phyloP scores from a whole-genome alignment of 2,329 filamentous ascomycete genomes.

The Raffaelea albimanens region DNA sequence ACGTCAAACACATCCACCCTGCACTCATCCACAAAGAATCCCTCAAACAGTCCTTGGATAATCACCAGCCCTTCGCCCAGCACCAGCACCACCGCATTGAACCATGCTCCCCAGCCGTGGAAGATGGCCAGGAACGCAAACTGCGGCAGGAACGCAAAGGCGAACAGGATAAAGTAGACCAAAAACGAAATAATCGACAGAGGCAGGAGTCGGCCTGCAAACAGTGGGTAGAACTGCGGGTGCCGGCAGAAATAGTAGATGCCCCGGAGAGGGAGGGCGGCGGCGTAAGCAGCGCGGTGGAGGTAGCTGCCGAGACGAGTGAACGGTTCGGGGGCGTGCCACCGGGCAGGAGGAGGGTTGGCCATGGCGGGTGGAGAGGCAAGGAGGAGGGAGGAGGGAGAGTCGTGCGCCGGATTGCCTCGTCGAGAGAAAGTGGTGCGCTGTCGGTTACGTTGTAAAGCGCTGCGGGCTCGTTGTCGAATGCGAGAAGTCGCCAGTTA shows the following conservation, averaged over 20 bases:
- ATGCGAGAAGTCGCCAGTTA: too few species aligned
- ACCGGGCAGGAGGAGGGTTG: background rate
- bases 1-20: conserved; percentile 79
- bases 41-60: conserved; percentile 61
- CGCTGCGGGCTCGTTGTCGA: too few species aligned
- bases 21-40: conserved; percentile 72
- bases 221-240: conserved; percentile 73
- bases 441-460: too few species aligned
- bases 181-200: conserved; percentile 72
- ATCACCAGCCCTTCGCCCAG: conserved; percentile 74
- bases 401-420: too few species aligned
- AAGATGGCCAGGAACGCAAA: conserved; percentile 84
- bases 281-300: conserved; percentile 22
- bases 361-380: background rate
- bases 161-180: conserved; percentile 77
- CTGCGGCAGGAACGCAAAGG: conserved; percentile 81
- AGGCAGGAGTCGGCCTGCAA: conserved; percentile 68
- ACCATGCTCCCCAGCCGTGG: conserved; percentile 78
- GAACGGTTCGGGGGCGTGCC: conserved; percentile 1
- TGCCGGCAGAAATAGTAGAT: conserved; percentile 74
- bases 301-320: conserved; percentile 7
- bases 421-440: too few species aligned
- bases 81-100: conserved; percentile 79
- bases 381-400: background rate
- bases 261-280: conserved; percentile 55